These are phyloP conservation scores for Chalciporus pseudorubinellus DNA, from an alignment of 768 basidiomycete species.

Conservation along the genomic window DNA sequence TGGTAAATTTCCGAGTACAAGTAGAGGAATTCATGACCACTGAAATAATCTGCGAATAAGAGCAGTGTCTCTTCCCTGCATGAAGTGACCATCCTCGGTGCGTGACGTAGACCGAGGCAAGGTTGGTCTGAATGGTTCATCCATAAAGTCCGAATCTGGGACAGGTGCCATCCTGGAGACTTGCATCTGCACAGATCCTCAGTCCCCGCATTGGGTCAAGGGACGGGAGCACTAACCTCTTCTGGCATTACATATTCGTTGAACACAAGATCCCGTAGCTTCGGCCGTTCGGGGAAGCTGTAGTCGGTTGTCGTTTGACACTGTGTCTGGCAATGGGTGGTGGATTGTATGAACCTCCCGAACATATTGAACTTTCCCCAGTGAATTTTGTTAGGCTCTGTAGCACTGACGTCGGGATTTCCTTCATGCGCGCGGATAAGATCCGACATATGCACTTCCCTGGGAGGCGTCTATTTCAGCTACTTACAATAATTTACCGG, in stretches of 20 bases:
- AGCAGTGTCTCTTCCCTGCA: slow-evolving; percentile 40
- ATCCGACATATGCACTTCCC: slow-evolving; percentile 90
- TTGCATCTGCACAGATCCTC: slow-evolving; percentile 50
- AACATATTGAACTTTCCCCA: slow-evolving; percentile 97
- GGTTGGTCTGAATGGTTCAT: slow-evolving; percentile 39
- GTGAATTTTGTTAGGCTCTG: slow-evolving; percentile 73
- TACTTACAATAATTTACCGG: neutral
- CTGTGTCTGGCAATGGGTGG: slow-evolving; percentile 74
- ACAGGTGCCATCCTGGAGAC: slow-evolving; percentile 58
- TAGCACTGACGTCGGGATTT: slow-evolving; percentile 67
- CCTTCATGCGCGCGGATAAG: slow-evolving; percentile 85
- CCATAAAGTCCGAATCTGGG: slow-evolving; percentile 40
- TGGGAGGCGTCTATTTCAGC: slow-evolving; percentile 32
- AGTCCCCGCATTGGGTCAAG: slow-evolving; percentile 1
- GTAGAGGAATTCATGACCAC: slow-evolving; percentile 27
- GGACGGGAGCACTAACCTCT: slow-evolving; percentile 46
- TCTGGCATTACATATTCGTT: slow-evolving; percentile 62
- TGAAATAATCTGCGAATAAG: slow-evolving; percentile 53
- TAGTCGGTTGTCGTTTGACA: slow-evolving; percentile 62
- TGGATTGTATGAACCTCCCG: slow-evolving; percentile 77
- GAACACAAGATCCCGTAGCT: slow-evolving; percentile 55
- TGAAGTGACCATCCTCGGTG: slow-evolving; percentile 29
- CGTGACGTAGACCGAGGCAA: slow-evolving; percentile 33
- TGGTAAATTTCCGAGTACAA: slow-evolving; percentile 22
- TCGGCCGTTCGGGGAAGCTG: slow-evolving; percentile 53